A percentile compares a stretch with the other conserved stretches of the same genome.
Evolutionary conservation across 495 filamentous ascomycete genomes (phyloP).

Genomic region (Annulohypoxylon nitens): DNA sequence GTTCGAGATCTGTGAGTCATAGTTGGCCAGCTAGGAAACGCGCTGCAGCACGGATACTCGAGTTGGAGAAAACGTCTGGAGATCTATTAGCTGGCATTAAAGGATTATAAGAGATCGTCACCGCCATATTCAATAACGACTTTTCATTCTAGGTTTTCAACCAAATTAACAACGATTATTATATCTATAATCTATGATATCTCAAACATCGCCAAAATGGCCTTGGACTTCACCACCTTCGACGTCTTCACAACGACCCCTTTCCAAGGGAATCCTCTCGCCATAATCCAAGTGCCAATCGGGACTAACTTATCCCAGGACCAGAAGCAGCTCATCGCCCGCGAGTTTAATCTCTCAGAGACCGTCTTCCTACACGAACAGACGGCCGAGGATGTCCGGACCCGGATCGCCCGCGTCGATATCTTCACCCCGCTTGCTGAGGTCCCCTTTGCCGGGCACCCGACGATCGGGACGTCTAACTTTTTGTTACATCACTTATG

Average conservation of each 20-base stretch:
- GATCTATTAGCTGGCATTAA: not conserved
- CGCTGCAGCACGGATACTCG: not conserved
- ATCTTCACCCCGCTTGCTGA: conserved; percentile 75
- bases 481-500: conserved; percentile 58
- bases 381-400: conserved; percentile 24
- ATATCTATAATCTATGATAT: not conserved
- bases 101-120: conserved; percentile 13
- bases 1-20: conserved; percentile 18
- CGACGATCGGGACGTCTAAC: conserved; percentile 75
- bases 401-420: conserved; percentile 65
- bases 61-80: not conserved
- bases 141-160: not conserved
- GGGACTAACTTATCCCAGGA: conserved; percentile 55
- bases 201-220: conserved; percentile 12
- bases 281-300: conserved; percentile 66
- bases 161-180: not conserved
- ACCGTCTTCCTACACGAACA: conserved; percentile 78
- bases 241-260: conserved; percentile 73
- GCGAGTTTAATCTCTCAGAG: conserved; percentile 86
- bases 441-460: conserved; percentile 81
- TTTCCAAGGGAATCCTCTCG: conserved; percentile 75
- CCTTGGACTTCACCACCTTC: conserved; percentile 66
- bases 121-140: not conserved
- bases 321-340: conserved; percentile 72
- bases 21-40: not conserved